phyloP scores from a whole-genome alignment of 2,329 filamentous ascomycete genomes.

The Calonectria henricotiae region DNA sequence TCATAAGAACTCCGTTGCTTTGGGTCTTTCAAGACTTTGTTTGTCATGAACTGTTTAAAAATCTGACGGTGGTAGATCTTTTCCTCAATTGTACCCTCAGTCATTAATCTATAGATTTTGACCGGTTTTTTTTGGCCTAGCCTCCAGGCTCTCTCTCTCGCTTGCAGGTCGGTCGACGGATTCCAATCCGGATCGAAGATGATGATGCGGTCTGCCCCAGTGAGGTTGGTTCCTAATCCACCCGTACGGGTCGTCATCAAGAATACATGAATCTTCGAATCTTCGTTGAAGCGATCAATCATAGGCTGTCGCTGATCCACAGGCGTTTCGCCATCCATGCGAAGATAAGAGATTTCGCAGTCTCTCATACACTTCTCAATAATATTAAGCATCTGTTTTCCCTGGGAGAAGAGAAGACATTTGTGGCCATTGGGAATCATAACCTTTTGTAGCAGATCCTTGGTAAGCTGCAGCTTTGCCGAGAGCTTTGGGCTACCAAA shows the following conservation, averaged over 20 bases:
- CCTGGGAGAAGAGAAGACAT: slow-evolving; percentile 92
- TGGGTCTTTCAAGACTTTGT: slow-evolving; percentile 95
- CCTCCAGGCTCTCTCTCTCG: slow-evolving; percentile 95
- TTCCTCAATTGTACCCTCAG: slow-evolving; percentile 96
- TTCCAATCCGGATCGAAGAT: slow-evolving; percentile 99
- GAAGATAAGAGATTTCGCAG: slow-evolving; percentile 80
- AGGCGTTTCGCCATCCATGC: slow-evolving; percentile 94
- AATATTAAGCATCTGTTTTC: slow-evolving; percentile 95
- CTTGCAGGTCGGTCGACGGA: slow-evolving; percentile 95
- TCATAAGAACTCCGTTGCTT: slow-evolving; percentile 95
- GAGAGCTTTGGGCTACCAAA: slow-evolving; percentile 88
- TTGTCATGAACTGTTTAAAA: slow-evolving; percentile 97
- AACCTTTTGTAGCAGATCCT: slow-evolving; percentile 83
- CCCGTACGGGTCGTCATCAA: slow-evolving; percentile 96
- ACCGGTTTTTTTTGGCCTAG: slow-evolving; percentile 96
- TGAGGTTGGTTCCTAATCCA: slow-evolving; percentile 93
- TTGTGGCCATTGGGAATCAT: slow-evolving; percentile 96
- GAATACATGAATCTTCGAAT: slow-evolving; percentile 87
- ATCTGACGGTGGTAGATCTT: slow-evolving; percentile 99
- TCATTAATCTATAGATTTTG: slow-evolving; percentile 98
- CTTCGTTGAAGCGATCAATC: slow-evolving; percentile 93
- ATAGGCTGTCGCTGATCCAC: slow-evolving; percentile 91
- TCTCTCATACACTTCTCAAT: slow-evolving; percentile 86
- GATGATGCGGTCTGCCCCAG: slow-evolving; percentile 94
- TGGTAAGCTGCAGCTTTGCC: slow-evolving; percentile 96